These are phyloP conservation scores for Lactarius hatsudake DNA, from an alignment of 768 basidiomycete genomes.

Conservation along the genomic window DNA sequence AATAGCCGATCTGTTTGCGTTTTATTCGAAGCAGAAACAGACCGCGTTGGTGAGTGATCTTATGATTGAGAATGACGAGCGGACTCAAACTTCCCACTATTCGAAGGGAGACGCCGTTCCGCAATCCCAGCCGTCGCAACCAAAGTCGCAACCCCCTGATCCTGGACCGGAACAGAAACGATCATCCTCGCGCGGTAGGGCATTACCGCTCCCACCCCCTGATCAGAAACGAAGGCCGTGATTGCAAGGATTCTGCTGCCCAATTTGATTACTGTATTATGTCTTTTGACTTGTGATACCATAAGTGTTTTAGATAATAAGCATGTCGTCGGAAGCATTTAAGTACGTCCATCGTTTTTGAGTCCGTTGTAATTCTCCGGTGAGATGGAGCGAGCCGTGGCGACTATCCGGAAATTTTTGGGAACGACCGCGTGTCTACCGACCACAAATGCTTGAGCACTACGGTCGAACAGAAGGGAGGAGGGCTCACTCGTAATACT, in stretches of 20 bases:
- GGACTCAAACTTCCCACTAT: not conserved
- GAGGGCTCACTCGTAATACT: conserved; percentile 61
- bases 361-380: conserved; percentile 28
- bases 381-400: conserved; percentile 69
- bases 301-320: conserved; percentile 1
- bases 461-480: not conserved
- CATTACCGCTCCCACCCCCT: conserved; percentile 20
- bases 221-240: conserved; percentile 12
- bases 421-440: conserved; percentile 72
- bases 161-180: conserved; percentile 10
- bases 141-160: conserved; percentile 11
- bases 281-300: not conserved
- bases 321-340: not conserved
- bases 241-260: not conserved
- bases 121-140: conserved; percentile 8
- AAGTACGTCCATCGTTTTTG: not conserved
- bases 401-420: conserved; percentile 73
- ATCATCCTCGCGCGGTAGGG: conserved; percentile 10
- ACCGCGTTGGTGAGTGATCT: conserved; percentile 27
- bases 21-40: conserved; percentile 66
- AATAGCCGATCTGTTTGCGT: conserved; percentile 69
- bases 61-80: not conserved
- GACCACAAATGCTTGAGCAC: conserved; percentile 14
- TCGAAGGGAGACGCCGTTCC: conserved; percentile 6
- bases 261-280: not conserved